Evolutionary conservation across 2,329 filamentous ascomycete genomes (phyloP).

Genomic region (Sclerotinia glacialis): DNA sequence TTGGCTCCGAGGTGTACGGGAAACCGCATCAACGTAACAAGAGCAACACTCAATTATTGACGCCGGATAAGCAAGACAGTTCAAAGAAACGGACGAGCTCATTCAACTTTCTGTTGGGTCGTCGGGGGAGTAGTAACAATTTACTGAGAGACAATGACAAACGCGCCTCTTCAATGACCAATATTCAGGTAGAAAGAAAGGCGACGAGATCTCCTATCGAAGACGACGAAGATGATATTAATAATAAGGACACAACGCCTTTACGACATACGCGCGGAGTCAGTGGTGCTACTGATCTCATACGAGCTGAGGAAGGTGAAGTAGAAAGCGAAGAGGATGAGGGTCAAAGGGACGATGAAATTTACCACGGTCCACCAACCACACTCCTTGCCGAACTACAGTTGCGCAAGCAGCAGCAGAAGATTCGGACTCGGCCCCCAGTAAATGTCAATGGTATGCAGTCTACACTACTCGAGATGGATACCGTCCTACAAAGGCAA

Average conservation of each 20-base stretch:
- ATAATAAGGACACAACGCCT: conserved; percentile 29
- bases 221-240: conserved; percentile 33
- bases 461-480: conserved; percentile 83
- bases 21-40: conserved; percentile 52
- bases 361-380: conserved; percentile 72
- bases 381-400: conserved; percentile 92
- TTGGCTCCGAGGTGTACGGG: conserved; percentile 74
- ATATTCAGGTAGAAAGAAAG: conserved; percentile 27
- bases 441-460: conserved; percentile 73
- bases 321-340: conserved; percentile 48
- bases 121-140: conserved; percentile 32
- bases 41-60: conserved; percentile 42
- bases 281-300: conserved; percentile 26
- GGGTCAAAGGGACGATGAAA: conserved; percentile 44
- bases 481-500: conserved; percentile 84
- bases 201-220: conserved; percentile 27
- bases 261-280: conserved; percentile 25
- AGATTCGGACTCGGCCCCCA: conserved; percentile 70
- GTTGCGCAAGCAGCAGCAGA: conserved; percentile 84
- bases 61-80: conserved; percentile 28
- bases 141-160: conserved; percentile 28
- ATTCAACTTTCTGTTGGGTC: conserved; percentile 46
- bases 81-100: conserved; percentile 48
- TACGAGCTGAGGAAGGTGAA: conserved; percentile 37
- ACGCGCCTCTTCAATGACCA: conserved; percentile 30